Base-by-base conservation (phyloP, 257 asterid genomes). In the Anisodus tanguticus region DNA sequence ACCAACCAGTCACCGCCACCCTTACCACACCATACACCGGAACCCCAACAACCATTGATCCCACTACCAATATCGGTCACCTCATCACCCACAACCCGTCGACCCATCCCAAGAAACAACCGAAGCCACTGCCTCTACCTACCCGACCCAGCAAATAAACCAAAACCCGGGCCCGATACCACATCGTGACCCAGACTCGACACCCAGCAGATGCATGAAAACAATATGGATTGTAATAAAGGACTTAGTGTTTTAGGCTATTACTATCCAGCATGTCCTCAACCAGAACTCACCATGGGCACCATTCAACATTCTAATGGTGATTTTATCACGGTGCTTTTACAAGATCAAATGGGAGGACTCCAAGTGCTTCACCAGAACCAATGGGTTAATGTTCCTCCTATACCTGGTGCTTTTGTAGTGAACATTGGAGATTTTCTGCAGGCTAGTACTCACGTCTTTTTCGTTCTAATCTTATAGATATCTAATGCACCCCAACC, bases 341-440 rank as follows among this genome's bases (percentile, higher is more conserved):
- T 68, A 68, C 76, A 68, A 68, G 76, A 68, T 31, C 3, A 37
- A 0, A 68, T 68, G 12, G 51, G 51, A 37, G 76, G 51, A 68
- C 51, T 68, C 10, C 51, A 68, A 35, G 22, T 68, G 3, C 76
- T 37, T 68, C 76, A 68, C 10, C 12, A 15, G 51, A 37, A 68
- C 13, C 76, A 68, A 15, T 37, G 51, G 76, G 51, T 37, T 37
- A 7, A 37, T 37, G 76, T 15, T 68, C 76, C 90, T 71, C 91
- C 92, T 0, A 80, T 63, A 6, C 91, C 90, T 3, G 93, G 93
- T 22, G 90, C 93, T 58, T 84, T 93, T 6, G 87, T 92, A 0
- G 66, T 93, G 10, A 92, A 92, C 49, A 79, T 93, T 41, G 98
- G 97, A 79, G 98, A 90, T 84, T 54, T 90, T 71, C 86, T 92